Evolutionary conservation across 208 protist species (phyloP).

Genomic region (Trypanosoma mega): DNA sequence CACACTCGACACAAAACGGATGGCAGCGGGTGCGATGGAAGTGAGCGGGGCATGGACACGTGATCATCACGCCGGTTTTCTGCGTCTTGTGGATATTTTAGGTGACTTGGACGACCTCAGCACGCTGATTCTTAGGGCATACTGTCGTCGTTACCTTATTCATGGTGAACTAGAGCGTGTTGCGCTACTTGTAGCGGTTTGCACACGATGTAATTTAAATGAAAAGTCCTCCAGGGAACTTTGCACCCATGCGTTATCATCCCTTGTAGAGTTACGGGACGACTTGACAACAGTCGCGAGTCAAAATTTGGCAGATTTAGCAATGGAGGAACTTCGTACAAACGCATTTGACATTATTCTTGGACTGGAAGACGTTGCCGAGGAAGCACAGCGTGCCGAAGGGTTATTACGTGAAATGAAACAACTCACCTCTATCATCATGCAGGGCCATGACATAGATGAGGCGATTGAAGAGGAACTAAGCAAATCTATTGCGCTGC

Average conservation of each 20-base stretch:
- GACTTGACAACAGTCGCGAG: background rate
- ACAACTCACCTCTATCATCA: background rate
- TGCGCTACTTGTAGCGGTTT: constrained; percentile 6
- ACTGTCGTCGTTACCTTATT: constrained; percentile 23
- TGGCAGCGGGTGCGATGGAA: background rate
- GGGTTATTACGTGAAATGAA: constrained; percentile 6
- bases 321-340: constrained; percentile 2
- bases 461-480: background rate
- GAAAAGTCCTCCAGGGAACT: constrained; percentile 4
- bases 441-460: background rate
- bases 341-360: constrained; percentile 14
- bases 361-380: constrained; percentile 8
- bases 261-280: background rate
- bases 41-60: constrained; percentile 4
- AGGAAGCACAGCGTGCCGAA: background rate
- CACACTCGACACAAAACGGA: background rate
- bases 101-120: constrained; percentile 17
- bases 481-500: background rate
- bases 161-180: constrained; percentile 17
- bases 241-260: background rate
- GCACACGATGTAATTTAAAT: constrained; percentile 7
- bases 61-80: constrained; percentile 14
- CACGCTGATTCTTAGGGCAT: constrained; percentile 12
- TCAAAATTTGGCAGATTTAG: background rate
- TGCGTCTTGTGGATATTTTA: constrained; percentile 17